phyloP scores from a whole-genome alignment of 495 filamentous ascomycete species.

The Wilcoxina mikolae region DNA sequence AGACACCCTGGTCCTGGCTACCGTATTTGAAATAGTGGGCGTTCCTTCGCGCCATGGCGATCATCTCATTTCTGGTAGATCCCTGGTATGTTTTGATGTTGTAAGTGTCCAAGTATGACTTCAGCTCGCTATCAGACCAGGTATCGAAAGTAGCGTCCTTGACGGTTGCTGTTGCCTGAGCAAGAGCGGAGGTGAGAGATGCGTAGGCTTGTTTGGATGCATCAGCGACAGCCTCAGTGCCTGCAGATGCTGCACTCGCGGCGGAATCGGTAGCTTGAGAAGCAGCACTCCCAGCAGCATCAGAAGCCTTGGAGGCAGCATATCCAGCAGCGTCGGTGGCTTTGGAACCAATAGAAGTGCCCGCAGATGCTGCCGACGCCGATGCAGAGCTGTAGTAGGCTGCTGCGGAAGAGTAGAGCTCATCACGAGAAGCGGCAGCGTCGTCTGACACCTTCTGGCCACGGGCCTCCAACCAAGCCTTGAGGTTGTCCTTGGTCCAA shows the following conservation, averaged over 20 bases:
- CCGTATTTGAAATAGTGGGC: conserved; percentile 45
- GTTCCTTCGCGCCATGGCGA: conserved; percentile 42
- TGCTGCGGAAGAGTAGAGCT: conserved; percentile 31
- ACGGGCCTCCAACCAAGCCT: conserved; percentile 53
- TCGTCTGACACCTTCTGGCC: conserved; percentile 59
- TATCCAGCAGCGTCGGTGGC: conserved; percentile 50
- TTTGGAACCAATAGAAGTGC: conserved; percentile 25
- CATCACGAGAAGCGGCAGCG: conserved; percentile 51
- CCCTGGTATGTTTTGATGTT: conserved; percentile 61
- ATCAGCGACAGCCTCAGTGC: conserved; percentile 36
- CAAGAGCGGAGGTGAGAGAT: conserved; percentile 58
- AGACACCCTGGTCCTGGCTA: conserved; percentile 48
- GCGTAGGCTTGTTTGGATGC: conserved; percentile 53
- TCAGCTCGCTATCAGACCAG: conserved; percentile 70
- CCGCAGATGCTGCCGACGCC: conserved; percentile 14
- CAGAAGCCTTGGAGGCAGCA: conserved; percentile 42
- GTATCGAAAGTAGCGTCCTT: conserved; percentile 62
- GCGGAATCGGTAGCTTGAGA: conserved; percentile 47
- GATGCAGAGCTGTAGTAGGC: conserved; percentile 29
- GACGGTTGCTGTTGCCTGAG: conserved; percentile 49
- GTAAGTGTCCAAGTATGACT: conserved; percentile 67
- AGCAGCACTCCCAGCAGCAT: conserved; percentile 30
- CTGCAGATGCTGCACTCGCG: conserved; percentile 33
- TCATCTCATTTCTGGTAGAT: conserved; percentile 48
- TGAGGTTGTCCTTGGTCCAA: conserved; percentile 61